Base-by-base conservation (phyloP, 352 stramenopile species). In the Plasmopara halstedii region DNA sequence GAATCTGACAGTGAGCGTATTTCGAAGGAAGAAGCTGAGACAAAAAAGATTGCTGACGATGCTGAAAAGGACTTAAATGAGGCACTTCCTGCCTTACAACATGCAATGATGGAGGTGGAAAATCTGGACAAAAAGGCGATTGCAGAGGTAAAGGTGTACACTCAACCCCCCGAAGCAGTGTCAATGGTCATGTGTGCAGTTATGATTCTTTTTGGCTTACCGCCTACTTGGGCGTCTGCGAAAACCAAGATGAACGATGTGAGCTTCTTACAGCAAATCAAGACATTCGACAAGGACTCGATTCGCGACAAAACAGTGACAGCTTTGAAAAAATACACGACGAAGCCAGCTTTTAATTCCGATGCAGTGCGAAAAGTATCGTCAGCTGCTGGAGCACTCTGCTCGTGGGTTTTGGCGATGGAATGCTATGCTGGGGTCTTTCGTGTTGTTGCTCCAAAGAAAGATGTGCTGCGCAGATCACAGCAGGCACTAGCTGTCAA, bases 251-350 rank as follows among this genome's bases (percentile, higher is more conserved):
- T 98, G 64, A 94, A 89, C 42, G 92, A 97, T 46, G 69, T 94
- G 22, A 92, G 93, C 44, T 97, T 97, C 46, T 52, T 98, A 4
- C 64, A 88, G 37, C 85, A 98, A 50, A 93, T 98, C 45, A 98
- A 98, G 50, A 83, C 65, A 8, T 98, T 96, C 45, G 94, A 98
- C 71, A 98, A 98, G 50, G 93, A 98, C 49, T 94, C 92, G 22
- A 95, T 98, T 22, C 83, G 76, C 10, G 85, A 91, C 48, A 95
- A 95, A 47, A 93, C 89, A 0, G 86, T 98, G 17, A 90, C 83
- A 14, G 96, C 96, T 47, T 65, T 98, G 10, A 97, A 97, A 49
- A 97, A 97, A 61, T 97, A 94, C 66, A 95, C 79, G 8, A 81
- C 75, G 2, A 91, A 91, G 40, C 76, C 78, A 21, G 70, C 56